Conservation (phyloP, 2,329 filamentous ascomycete genomes). For the Curvularia lunata region DNA sequence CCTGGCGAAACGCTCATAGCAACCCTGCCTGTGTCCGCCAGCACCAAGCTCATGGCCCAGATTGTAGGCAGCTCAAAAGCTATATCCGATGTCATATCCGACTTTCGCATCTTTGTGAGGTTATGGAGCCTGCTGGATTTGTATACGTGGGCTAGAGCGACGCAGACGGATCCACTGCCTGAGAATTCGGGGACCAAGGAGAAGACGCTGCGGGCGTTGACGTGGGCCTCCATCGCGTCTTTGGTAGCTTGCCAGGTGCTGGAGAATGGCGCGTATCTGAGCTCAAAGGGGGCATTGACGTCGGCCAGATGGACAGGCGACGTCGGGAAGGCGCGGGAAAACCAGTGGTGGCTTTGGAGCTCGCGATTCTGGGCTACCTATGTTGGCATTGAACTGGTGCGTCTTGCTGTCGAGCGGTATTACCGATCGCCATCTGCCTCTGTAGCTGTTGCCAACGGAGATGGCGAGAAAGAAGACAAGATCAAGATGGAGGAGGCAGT, state of each 20-base stretch:
- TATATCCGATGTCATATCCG: conserved; percentile 70
- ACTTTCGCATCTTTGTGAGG: conserved; percentile 74
- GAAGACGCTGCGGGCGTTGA: conserved; percentile 53
- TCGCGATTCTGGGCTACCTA: conserved; percentile 81
- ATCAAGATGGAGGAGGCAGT: conserved; percentile 37
- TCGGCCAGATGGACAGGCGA: conserved; percentile 57
- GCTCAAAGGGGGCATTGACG: conserved; percentile 71
- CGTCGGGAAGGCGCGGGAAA: conserved; percentile 57
- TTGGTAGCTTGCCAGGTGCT: conserved; percentile 76
- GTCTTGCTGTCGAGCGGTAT: conserved; percentile 59
- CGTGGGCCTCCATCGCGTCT: conserved; percentile 70
- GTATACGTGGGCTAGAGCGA: conserved; percentile 67
- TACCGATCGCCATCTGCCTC: conserved; percentile 4
- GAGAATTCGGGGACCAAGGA: conserved; percentile 36
- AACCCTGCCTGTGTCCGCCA: conserved; percentile 42
- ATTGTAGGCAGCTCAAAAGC: conserved; percentile 45
- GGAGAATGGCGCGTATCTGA: conserved; percentile 84
- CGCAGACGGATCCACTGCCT: conserved; percentile 38
- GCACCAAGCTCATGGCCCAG: conserved; percentile 44
- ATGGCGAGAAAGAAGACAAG: conserved; percentile 59
- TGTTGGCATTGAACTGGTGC: conserved; percentile 75
- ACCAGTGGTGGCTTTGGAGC: conserved; percentile 72
- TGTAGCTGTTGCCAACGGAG: conserved; percentile 15
- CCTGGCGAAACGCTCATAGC: conserved; percentile 53
- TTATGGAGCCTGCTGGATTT: conserved; percentile 80